Percentiles rank a stretch among this genome's conserved stretches.
These are phyloP conservation scores for Tolypocladium pustulatum DNA, from an alignment of 2,329 filamentous ascomycete species.

Conservation along the genomic window DNA sequence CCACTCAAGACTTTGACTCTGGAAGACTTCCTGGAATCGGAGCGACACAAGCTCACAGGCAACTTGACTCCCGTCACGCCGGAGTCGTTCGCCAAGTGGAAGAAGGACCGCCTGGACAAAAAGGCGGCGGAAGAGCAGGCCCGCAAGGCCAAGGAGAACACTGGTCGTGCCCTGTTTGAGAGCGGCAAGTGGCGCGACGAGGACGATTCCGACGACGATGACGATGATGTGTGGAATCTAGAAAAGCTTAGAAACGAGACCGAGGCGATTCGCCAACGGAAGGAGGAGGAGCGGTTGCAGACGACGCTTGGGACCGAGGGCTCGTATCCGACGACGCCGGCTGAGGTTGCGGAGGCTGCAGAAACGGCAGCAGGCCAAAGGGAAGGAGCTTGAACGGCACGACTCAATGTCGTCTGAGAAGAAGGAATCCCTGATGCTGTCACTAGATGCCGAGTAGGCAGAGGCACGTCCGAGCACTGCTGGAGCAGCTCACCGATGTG, in stretches of 20 bases:
- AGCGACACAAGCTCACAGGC: conserved; percentile 89
- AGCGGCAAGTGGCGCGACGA: conserved; percentile 81
- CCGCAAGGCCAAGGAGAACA: conserved; percentile 85
- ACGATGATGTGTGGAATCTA: conserved; percentile 65
- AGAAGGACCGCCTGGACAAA: conserved; percentile 87
- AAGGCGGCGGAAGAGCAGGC: conserved; percentile 91
- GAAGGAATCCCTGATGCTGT: not conserved
- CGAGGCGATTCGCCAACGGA: conserved; percentile 59
- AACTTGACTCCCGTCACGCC: conserved; percentile 87
- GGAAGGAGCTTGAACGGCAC: conserved; percentile 6
- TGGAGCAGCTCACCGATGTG: conserved; percentile 2
- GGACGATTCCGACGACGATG: conserved; percentile 50
- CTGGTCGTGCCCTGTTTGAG: conserved; percentile 89
- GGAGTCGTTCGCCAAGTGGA: conserved; percentile 93
- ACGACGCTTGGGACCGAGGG: conserved; percentile 16
- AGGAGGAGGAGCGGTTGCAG: conserved; percentile 62
- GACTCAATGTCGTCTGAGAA: not conserved
- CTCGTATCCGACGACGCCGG: not conserved
- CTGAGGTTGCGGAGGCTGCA: not conserved
- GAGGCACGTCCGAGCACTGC: conserved; percentile 17
- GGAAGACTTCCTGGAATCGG: conserved; percentile 94
- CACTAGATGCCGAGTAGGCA: conserved; percentile 2
- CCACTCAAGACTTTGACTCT: conserved; percentile 89
- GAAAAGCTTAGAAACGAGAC: conserved; percentile 78
- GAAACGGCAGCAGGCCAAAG: conserved; percentile 3